Evolutionary conservation across 225 moss, liverwort and hornwort genomes (phyloP).

Genomic region (Anthoceros angustus): DNA sequence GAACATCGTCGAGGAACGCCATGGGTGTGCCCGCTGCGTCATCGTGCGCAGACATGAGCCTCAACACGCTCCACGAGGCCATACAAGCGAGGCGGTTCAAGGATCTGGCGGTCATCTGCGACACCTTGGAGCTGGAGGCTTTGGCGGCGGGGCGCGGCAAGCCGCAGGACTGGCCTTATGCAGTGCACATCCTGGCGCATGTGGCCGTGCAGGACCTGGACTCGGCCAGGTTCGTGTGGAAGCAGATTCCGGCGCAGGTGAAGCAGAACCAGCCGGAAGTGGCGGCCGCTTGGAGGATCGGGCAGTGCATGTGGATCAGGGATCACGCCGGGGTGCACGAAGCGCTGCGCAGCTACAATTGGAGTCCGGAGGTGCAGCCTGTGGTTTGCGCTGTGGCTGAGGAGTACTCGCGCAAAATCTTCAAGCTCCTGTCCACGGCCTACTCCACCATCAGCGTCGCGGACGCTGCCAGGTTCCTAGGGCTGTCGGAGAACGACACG

Average conservation of each 20-base stretch:
- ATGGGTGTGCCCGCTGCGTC: not conserved
- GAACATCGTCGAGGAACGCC: not conserved
- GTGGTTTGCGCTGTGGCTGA: slow-evolving; percentile 56
- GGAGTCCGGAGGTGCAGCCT: slow-evolving; percentile 61
- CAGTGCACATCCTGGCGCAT: slow-evolving; percentile 76
- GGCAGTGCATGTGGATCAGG: slow-evolving; percentile 68
- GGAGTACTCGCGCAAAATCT: slow-evolving; percentile 60
- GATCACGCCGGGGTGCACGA: slow-evolving; percentile 73
- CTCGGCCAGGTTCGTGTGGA: slow-evolving; percentile 94
- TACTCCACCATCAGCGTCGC: slow-evolving; percentile 80
- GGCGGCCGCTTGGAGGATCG: slow-evolving; percentile 81
- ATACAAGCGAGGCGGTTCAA: slow-evolving; percentile 24
- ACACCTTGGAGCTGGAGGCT: slow-evolving; percentile 45
- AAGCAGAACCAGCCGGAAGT: slow-evolving; percentile 70
- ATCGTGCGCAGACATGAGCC: slow-evolving; percentile 1
- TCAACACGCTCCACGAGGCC: slow-evolving; percentile 20
- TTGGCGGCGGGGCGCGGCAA: slow-evolving; percentile 56
- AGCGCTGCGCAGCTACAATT: slow-evolving; percentile 58
- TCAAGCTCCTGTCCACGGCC: slow-evolving; percentile 73
- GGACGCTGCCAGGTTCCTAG: slow-evolving; percentile 78
- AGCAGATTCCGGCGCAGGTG: slow-evolving; percentile 41
- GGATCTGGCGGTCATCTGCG: slow-evolving; percentile 30
- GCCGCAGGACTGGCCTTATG: slow-evolving; percentile 75
- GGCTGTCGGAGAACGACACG: slow-evolving; percentile 71
- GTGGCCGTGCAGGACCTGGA: slow-evolving; percentile 78